Evolutionary conservation across 768 basidiomycete species (phyloP), one percentile per base, ranked within the genome.

Genomic region (Calocera viscosa): DNA sequence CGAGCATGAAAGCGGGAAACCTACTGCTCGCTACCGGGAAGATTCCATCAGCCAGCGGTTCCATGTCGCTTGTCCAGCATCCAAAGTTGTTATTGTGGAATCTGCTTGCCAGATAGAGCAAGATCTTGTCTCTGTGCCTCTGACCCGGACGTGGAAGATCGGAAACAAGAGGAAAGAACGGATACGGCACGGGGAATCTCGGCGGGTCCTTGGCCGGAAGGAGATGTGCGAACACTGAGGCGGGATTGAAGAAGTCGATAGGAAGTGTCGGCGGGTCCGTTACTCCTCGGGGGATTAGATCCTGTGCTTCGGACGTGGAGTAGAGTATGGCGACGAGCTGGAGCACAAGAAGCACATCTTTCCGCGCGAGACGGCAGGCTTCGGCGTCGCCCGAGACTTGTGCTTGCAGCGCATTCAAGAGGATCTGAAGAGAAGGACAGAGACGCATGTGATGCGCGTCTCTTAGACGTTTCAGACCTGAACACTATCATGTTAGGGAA

Each of bases 71-170:
- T 1, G 86, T 87, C 71, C 90, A 87, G 26, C 91, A 77, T 11
- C 84, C 80, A 74, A 90, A 91, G 71, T 92, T 90, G 75, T 91
- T 92, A 77, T 90, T 91, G 43, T 83, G 83, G 70, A 88, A 91
- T 60, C 53, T 60, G 30, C 10, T 28, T 32, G 53, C 53, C 53
- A 60, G 30, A 22, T 60, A 60, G 53, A 28, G 30, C 53, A 60
- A 30, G 14, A 60, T 60, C 30, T 60, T 60, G 30, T 60, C 53
- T 26, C 53, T 60, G 19, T 60, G 30, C 19, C 53, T 60, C 30
- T 60, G 53, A 16, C 53, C 53, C 11, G 24, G 2, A 11, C 26
- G 26, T 16, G 53, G 53, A 10, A 26, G 14, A 32, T 60, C 53
- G 11, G 53, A 60, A 2, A 60, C 53, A 26, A 60, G 14, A 11